phyloP scores from a whole-genome alignment of 331 rosid species.

The Acacia pycnantha region DNA sequence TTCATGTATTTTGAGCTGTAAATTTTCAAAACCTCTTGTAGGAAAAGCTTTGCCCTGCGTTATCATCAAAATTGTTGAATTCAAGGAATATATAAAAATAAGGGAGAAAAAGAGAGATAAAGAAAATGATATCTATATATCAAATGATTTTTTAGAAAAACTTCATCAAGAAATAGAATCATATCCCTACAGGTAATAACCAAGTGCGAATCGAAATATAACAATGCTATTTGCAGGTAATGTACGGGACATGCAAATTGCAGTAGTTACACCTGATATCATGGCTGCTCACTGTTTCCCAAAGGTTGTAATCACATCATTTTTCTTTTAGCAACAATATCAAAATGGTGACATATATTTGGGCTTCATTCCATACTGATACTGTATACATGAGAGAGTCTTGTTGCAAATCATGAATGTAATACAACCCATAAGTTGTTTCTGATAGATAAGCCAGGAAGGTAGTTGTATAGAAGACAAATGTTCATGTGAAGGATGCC shows the following conservation, averaged over 20 bases:
- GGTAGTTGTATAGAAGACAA: constrained; percentile 16
- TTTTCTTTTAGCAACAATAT: neutral
- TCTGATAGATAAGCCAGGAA: neutral
- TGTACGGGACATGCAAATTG: neutral
- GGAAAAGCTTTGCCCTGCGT: constrained; percentile 77
- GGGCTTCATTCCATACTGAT: neutral
- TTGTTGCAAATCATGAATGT: constrained; percentile 15
- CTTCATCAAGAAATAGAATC: constrained; percentile 9
- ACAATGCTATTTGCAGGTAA: neutral
- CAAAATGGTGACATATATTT: neutral
- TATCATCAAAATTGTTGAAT: constrained; percentile 11
- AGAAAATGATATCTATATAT: neutral
- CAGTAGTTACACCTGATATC: neutral
- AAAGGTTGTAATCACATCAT: neutral
- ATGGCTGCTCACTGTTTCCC: neutral
- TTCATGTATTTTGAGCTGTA: constrained; percentile 64
- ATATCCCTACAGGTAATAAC: neutral
- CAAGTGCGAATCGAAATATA: neutral
- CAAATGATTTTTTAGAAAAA: neutral
- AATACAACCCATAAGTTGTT: neutral
- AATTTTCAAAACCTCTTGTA: constrained; percentile 64
- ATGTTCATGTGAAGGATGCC: constrained; percentile 1
- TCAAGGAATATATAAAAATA: constrained; percentile 11
- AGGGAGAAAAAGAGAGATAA: neutral
- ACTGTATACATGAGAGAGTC: neutral